These are phyloP conservation scores for Vigna radiata DNA, from an alignment of 306 rosid species.

Conservation along the genomic window DNA sequence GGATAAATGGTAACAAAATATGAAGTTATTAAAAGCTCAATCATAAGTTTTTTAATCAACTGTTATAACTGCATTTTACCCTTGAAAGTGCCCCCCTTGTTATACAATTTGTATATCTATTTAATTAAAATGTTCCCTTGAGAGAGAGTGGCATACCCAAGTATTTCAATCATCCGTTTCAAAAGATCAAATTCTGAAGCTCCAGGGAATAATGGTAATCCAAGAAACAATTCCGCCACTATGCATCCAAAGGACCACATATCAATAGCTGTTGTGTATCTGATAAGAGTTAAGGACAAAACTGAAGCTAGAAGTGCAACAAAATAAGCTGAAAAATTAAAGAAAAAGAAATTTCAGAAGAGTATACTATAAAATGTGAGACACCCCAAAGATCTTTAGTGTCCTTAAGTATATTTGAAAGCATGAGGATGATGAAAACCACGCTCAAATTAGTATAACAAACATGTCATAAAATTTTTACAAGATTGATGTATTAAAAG, in stretches of 20 bases:
- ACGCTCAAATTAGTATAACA: slow-evolving; percentile 8
- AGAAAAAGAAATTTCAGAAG: slow-evolving; percentile 22
- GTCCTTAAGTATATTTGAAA: slow-evolving; percentile 27
- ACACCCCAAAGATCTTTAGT: not conserved
- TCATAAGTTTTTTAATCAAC: not conserved
- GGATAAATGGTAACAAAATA: not conserved
- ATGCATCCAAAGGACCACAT: slow-evolving; percentile 99
- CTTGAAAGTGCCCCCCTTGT: not conserved
- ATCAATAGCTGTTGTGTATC: slow-evolving; percentile 97
- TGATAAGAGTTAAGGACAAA: slow-evolving; percentile 63
- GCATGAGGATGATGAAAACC: slow-evolving; percentile 18
- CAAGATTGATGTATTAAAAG: not conserved
- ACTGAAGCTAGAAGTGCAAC: slow-evolving; percentile 12
- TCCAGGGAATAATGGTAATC: slow-evolving; percentile 97
- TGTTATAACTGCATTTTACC: not conserved
- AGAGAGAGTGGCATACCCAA: slow-evolving; percentile 75
- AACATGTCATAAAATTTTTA: not conserved
- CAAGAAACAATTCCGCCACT: slow-evolving; percentile 96
- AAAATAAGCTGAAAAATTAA: slow-evolving; percentile 31
- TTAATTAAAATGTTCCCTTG: slow-evolving; percentile 5
- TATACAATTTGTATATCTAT: slow-evolving; percentile 35
- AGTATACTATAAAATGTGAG: slow-evolving; percentile 32
- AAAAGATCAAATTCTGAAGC: slow-evolving; percentile 98
- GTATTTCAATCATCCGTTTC: slow-evolving; percentile 90
- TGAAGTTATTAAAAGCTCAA: not conserved